These are phyloP conservation scores for Lentinula edodes DNA, from an alignment of 768 basidiomycete genomes.

Conservation along the genomic window DNA sequence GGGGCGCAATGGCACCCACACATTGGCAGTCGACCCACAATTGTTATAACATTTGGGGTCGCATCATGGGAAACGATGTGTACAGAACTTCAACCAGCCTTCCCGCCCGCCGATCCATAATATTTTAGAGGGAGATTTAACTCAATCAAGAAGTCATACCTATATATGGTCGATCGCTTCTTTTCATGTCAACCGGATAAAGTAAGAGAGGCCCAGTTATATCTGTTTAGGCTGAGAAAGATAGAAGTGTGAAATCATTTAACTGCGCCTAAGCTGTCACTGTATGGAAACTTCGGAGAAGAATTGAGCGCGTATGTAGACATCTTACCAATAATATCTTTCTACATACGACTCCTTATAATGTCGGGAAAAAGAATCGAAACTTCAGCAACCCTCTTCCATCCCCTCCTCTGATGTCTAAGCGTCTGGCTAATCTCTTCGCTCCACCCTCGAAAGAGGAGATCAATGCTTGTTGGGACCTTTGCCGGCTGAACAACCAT, in stretches of 20 bases:
- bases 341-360: not conserved
- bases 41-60: too few relatives aligned
- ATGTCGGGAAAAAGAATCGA: not conserved
- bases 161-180: not conserved
- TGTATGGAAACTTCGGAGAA: not conserved
- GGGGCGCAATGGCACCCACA: too few relatives aligned
- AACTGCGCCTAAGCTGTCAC: not conserved
- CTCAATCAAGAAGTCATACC: not conserved
- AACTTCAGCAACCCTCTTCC: not conserved
- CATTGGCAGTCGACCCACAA: too few relatives aligned
- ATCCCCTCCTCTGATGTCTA: not conserved
- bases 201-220: not conserved
- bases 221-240: not conserved
- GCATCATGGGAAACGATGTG: too few relatives aligned
- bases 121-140: not conserved
- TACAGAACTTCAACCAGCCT: too few relatives aligned
- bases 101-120: not conserved
- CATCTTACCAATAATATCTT: not conserved
- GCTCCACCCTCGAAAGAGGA: slow-evolving; percentile 16
- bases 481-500: slow-evolving; percentile 26
- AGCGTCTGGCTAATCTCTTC: slow-evolving; percentile 8
- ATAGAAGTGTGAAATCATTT: not conserved
- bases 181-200: not conserved
- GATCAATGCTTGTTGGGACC: slow-evolving; percentile 23
- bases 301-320: not conserved